Base-by-base conservation (phyloP, 306 rosid species). In the Aeschynomene evenia region DNA sequence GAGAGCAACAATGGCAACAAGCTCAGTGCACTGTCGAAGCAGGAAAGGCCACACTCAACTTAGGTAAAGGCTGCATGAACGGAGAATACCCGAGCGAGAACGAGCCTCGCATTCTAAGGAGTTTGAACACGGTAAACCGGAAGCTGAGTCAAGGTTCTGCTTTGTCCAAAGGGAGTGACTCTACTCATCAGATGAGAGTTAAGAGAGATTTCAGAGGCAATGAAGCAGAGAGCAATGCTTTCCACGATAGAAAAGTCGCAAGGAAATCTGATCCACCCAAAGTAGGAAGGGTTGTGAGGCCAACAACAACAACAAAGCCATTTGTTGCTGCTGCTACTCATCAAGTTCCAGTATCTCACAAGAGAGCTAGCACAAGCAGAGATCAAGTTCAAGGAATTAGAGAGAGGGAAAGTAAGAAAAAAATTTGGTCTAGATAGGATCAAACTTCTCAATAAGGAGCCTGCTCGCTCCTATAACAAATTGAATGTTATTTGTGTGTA, bases 191-290 rank as follows among this genome's bases (percentile, higher is more conserved):
- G 68, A 74, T 76, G n/a, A 81, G 90, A 77, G 79, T 60, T 79
- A 91, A 83, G 77, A 71, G 95, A 54, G 90, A 79, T 31, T 83
- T 71, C 9, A 84, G 84, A 86, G 81, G 82, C 79, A 85, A 79
- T 66, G 95, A 91, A 45, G 73, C 71, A 60, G 97, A 88, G 80
- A 91, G 85, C 86, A 28, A 77, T 58, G 72, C 82, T 18, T 72
- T 86, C 9, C 72, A 71, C 5, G 83, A 79, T 39, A 79, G 77
- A 48, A 91, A 72, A 71, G 45, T 84, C 20, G 56, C 66, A 46
- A 82, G 96, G 85, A 91, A 88, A 80, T 91, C 97, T 54, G 96
- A 91, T 54, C 97, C 97, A 8, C 89, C 95, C 12, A 88, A 24
- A 71, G 71, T 84, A 68, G 71, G 85, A 33, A 82, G 89, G 54